These are phyloP conservation scores for Cryptosporidium xiaoi DNA, from an alignment of 169 alveolate species.

Conservation along the genomic window DNA sequence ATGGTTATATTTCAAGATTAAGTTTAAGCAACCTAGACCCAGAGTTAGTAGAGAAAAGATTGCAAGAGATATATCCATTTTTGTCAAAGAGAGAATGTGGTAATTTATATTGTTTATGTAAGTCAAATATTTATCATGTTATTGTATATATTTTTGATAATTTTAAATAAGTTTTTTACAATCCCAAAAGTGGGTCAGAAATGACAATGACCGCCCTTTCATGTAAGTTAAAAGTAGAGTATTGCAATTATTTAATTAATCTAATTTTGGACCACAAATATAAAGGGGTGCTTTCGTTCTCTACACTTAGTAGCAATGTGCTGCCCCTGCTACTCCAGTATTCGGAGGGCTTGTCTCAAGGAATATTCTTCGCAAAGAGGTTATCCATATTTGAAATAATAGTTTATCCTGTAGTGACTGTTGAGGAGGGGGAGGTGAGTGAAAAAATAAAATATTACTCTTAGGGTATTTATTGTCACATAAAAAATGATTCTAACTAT, in stretches of 20 bases:
- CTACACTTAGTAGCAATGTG: constrained; percentile 55
- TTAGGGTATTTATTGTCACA: not conserved
- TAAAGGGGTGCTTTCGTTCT: constrained; percentile 56
- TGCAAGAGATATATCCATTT: constrained; percentile 67
- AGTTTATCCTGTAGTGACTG: constrained; percentile 10
- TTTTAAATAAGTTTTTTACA: constrained; percentile 26
- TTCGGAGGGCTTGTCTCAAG: constrained; percentile 59
- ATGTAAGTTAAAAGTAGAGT: constrained; percentile 37
- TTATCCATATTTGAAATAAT: constrained; percentile 36
- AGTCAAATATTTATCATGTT: not conserved
- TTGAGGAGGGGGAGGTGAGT: constrained; percentile 60
- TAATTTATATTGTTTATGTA: constrained; percentile 39
- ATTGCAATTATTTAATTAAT: not conserved
- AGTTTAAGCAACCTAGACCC: constrained; percentile 54
- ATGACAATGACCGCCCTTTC: constrained; percentile 44
- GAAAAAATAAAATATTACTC: not conserved
- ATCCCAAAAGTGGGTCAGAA: constrained; percentile 25
- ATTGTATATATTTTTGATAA: not conserved
- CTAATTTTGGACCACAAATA: not conserved
- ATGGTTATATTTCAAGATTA: constrained; percentile 67
- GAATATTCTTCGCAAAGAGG: constrained; percentile 13
- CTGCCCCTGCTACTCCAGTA: constrained; percentile 26
- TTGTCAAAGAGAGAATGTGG: constrained; percentile 17
- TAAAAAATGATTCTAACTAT: not conserved
- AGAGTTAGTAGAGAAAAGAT: constrained; percentile 25